These are phyloP conservation scores for Fusarium sp. DNA, from an alignment of 2,329 filamentous ascomycete species.

Conservation along the genomic window DNA sequence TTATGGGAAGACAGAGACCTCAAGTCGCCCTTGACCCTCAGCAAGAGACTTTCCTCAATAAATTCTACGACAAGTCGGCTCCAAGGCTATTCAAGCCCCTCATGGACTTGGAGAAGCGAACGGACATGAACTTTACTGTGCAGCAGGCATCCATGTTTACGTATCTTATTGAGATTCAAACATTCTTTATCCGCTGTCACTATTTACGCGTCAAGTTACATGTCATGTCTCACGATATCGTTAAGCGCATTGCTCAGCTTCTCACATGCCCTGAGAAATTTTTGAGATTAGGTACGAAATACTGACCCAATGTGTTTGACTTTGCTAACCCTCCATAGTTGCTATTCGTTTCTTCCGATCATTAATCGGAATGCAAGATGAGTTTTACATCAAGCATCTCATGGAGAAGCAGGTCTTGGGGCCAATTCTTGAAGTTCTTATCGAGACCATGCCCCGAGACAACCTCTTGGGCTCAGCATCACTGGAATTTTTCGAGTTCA, in stretches of 20 bases:
- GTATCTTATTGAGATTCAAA: conserved; percentile 91
- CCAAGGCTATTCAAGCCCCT: conserved; percentile 87
- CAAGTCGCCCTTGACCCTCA: conserved; percentile 70
- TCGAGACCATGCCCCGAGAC: conserved; percentile 87
- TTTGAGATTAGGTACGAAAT: conserved; percentile 79
- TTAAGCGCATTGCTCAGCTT: conserved; percentile 82
- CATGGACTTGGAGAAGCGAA: conserved; percentile 77
- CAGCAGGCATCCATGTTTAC: conserved; percentile 91
- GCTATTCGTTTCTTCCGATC: conserved; percentile 94
- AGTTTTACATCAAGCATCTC: conserved; percentile 89
- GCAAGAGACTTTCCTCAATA: conserved; percentile 84
- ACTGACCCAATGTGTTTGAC: conserved; percentile 4
- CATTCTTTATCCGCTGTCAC: conserved; percentile 93
- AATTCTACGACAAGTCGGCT: conserved; percentile 90
- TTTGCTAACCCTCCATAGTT: conserved; percentile 60
- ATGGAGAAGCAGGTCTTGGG: conserved; percentile 83
- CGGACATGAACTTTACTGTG: conserved; percentile 76
- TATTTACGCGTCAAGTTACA: conserved; percentile 88
- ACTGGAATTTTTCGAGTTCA: conserved; percentile 91
- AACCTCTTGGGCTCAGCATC: conserved; percentile 95
- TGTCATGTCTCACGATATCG: conserved; percentile 81
- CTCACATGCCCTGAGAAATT: conserved; percentile 89
- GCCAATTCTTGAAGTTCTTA: conserved; percentile 84
- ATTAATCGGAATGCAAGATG: conserved; percentile 85
- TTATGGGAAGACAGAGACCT: conserved; percentile 69